Percentiles rank a stretch among this genome's conserved stretches.
Conservation (phyloP, 2,329 filamentous ascomycete genomes). For the Xylariaceae sp. region DNA sequence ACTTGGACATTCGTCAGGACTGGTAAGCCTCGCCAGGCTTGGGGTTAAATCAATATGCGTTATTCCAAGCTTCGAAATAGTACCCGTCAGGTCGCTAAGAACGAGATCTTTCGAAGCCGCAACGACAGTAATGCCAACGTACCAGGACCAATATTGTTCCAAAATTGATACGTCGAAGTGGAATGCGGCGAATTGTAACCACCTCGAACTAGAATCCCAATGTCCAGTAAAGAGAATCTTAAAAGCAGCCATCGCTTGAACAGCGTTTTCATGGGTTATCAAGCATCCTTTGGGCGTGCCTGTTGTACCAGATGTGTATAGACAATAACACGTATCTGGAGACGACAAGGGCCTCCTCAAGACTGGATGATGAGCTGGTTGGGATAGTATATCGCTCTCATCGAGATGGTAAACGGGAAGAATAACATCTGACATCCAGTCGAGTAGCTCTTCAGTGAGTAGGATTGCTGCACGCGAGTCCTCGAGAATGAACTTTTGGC, state of each 20-base stretch:
- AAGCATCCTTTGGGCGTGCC: constrained; percentile 85
- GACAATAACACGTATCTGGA: constrained; percentile 69
- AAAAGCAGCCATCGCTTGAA: constrained; percentile 87
- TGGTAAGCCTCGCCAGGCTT: constrained; percentile 73
- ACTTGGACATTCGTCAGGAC: constrained; percentile 75
- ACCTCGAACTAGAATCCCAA: constrained; percentile 71
- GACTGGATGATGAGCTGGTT: constrained; percentile 21
- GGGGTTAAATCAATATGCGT: constrained; percentile 92
- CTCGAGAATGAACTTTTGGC: constrained; percentile 72
- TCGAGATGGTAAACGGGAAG: constrained; percentile 33
- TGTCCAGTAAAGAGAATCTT: constrained; percentile 70
- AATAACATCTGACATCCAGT: constrained; percentile 32
- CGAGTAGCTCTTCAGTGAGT: constrained; percentile 45
- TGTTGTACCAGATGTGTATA: constrained; percentile 86
- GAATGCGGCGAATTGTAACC: constrained; percentile 90
- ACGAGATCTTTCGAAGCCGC: constrained; percentile 80
- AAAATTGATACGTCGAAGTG: constrained; percentile 93
- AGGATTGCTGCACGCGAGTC: constrained; percentile 67
- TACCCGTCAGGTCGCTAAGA: constrained; percentile 73
- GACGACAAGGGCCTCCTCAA: constrained; percentile 35
- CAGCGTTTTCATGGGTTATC: constrained; percentile 81
- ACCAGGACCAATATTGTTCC: constrained; percentile 96
- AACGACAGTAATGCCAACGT: constrained; percentile 79
- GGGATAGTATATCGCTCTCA: constrained; percentile 27
- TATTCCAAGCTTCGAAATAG: constrained; percentile 68